Percentiles rank a stretch among this genome's conserved stretches.
Evolutionary conservation across 495 filamentous ascomycete species (phyloP).

Genomic region (Staphylotrichum tortipilum): DNA sequence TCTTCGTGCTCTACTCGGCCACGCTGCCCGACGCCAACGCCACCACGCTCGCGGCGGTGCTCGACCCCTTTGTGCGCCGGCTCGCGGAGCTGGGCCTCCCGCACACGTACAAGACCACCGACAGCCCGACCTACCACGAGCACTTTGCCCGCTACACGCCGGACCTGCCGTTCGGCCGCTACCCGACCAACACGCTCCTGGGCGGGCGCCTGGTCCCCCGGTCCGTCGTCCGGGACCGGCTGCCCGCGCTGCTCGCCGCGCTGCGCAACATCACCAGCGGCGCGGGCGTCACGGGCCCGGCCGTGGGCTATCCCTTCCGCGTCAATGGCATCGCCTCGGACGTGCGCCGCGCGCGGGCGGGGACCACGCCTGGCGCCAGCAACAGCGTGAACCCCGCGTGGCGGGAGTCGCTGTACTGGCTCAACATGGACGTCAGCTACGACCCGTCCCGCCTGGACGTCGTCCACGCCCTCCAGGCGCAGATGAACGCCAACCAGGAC

Average conservation of each 20-base stretch:
- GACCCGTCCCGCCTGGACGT: constrained; percentile 19
- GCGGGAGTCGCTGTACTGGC: constrained; percentile 35
- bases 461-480: not conserved
- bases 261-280: constrained; percentile 34
- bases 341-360: constrained; percentile 32
- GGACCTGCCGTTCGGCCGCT: not conserved
- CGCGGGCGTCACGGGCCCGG: constrained; percentile 30
- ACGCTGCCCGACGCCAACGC: constrained; percentile 22
- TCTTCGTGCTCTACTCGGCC: constrained; percentile 33
- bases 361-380: constrained; percentile 13
- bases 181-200: not conserved
- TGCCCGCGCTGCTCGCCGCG: constrained; percentile 29
- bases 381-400: constrained; percentile 52
- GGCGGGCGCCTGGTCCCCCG: constrained; percentile 44
- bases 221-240: constrained; percentile 28
- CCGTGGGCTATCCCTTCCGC: not conserved
- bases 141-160: not conserved
- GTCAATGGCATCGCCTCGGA: constrained; percentile 19
- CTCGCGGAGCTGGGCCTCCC: constrained; percentile 21
- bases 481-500: constrained; percentile 7
- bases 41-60: constrained; percentile 15
- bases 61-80: constrained; percentile 20
- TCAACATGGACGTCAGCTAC: constrained; percentile 26
- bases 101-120: constrained; percentile 22
- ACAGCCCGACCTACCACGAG: not conserved